Percentiles rank a stretch among this genome's conserved stretches.
These are phyloP conservation scores for Gynostemma pentaphyllum DNA, from an alignment of 306 rosid species.

Conservation along the genomic window DNA sequence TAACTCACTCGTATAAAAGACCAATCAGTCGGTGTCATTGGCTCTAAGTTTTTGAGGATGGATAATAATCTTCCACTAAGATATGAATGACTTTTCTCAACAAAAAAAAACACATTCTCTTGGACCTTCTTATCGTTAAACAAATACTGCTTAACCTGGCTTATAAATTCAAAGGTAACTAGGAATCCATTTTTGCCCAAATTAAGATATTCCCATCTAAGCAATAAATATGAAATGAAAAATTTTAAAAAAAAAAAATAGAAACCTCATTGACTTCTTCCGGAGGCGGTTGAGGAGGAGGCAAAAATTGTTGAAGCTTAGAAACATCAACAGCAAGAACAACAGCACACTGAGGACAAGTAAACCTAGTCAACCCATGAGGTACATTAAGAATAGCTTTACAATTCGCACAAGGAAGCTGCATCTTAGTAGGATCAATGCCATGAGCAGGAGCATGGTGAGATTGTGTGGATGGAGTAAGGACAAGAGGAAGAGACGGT, in stretches of 20 bases:
- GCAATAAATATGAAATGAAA: not conserved
- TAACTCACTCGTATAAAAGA: not conserved
- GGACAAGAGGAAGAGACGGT: constrained; percentile 9
- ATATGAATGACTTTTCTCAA: not conserved
- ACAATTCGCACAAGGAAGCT: constrained; percentile 85
- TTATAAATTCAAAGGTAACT: not conserved
- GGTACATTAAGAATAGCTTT: constrained; percentile 95
- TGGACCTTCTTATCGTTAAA: not conserved
- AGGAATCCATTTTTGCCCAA: not conserved
- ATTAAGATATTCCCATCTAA: not conserved
- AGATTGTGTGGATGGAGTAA: too few relatives aligned
- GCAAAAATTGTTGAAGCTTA: constrained; percentile 26
- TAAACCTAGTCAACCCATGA: constrained; percentile 65
- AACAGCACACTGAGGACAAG: constrained; percentile 79
- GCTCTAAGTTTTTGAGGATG: too few relatives aligned
- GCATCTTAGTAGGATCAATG: constrained; percentile 95
- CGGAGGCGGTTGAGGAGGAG: constrained; percentile 19
- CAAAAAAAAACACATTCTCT: not conserved
- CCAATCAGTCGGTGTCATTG: too few relatives aligned
- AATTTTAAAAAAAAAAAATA: not conserved
- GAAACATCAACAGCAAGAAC: constrained; percentile 83
- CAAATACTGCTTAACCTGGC: not conserved
- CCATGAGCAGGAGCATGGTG: constrained; percentile 65
- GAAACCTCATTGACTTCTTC: constrained; percentile 52
- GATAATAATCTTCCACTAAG: not conserved